phyloP scores from a whole-genome alignment of 2,329 filamentous ascomycete species.

The Aschersonia sp. region DNA sequence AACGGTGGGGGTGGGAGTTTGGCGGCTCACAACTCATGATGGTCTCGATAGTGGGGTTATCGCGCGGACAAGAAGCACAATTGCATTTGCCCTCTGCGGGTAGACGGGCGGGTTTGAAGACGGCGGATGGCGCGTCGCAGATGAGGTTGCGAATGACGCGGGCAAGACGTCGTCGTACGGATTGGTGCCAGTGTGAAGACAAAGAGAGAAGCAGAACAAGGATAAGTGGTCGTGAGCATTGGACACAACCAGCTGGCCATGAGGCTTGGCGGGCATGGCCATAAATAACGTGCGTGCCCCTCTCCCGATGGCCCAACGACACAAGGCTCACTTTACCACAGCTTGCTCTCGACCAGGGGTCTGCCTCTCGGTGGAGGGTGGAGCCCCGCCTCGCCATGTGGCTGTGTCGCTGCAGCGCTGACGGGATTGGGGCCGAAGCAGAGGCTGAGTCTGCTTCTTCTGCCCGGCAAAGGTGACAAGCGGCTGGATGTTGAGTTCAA shows the following conservation, averaged over 20 bases:
- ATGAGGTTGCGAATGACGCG: too few relatives aligned
- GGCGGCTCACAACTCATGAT: background rate
- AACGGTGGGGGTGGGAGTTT: too few relatives aligned
- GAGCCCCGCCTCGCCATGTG: background rate
- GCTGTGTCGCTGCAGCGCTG: background rate
- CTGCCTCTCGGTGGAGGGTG: background rate
- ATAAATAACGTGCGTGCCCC: too few relatives aligned
- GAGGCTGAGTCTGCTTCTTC: background rate
- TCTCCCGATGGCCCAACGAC: background rate
- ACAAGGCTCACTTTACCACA: background rate
- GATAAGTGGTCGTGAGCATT: too few relatives aligned
- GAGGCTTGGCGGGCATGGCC: too few relatives aligned
- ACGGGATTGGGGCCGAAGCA: background rate
- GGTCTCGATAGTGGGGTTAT: background rate
- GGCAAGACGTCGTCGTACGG: too few relatives aligned
- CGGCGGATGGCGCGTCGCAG: background rate
- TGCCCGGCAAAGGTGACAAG: background rate
- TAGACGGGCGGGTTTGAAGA: background rate
- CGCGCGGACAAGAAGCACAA: background rate
- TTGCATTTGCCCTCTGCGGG: background rate
- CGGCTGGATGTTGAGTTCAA: background rate
- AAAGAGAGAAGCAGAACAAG: too few relatives aligned
- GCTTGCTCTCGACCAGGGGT: background rate
- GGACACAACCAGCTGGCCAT: too few relatives aligned
- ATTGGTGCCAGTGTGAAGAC: too few relatives aligned